A percentile compares a stretch with the other conserved stretches of the same genome.
These are phyloP conservation scores for Schwanniomyces pseudopolymorphus DNA, from an alignment of 805 yeast species.

Conservation along the genomic window DNA sequence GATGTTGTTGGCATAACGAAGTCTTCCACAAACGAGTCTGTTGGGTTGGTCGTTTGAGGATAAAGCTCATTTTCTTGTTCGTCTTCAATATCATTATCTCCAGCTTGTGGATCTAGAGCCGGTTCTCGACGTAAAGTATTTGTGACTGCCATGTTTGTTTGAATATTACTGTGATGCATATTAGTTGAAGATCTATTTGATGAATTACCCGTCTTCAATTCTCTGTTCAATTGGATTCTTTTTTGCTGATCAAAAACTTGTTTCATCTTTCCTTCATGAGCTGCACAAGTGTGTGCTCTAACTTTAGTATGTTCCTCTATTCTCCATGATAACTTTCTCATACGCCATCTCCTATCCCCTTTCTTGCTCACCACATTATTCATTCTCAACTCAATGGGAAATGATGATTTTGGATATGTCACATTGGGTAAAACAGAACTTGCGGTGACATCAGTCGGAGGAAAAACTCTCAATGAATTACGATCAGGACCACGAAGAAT, in stretches of 20 bases:
- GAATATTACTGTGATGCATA: conserved; percentile 5
- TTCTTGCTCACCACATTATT: conserved; percentile 62
- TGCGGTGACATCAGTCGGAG: conserved; percentile 91
- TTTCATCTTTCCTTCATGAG: conserved; percentile 53
- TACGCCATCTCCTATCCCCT: conserved; percentile 76
- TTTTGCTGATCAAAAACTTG: conserved; percentile 39
- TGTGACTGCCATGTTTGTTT: not conserved
- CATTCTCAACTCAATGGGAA: conserved; percentile 78
- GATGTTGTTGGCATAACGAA: conserved; percentile 12
- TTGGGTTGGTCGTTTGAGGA: conserved; percentile 15
- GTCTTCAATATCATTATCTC: not conserved
- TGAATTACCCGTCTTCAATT: conserved; percentile 6
- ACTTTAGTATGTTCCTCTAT: conserved; percentile 80
- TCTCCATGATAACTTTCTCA: conserved; percentile 87
- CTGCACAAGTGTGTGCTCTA: conserved; percentile 54
- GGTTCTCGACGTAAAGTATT: not conserved
- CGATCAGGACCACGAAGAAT: conserved; percentile 80
- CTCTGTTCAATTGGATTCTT: conserved; percentile 11
- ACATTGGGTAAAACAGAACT: conserved; percentile 87
- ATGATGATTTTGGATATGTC: conserved; percentile 80
- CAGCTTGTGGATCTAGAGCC: not conserved
- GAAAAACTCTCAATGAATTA: conserved; percentile 86
- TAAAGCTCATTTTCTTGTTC: not conserved
- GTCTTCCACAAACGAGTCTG: conserved; percentile 26
- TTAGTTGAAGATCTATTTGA: conserved; percentile 7